Evolutionary conservation across 2,329 filamentous ascomycete genomes (phyloP).

Genomic region (Paecilomyces niveus): DNA sequence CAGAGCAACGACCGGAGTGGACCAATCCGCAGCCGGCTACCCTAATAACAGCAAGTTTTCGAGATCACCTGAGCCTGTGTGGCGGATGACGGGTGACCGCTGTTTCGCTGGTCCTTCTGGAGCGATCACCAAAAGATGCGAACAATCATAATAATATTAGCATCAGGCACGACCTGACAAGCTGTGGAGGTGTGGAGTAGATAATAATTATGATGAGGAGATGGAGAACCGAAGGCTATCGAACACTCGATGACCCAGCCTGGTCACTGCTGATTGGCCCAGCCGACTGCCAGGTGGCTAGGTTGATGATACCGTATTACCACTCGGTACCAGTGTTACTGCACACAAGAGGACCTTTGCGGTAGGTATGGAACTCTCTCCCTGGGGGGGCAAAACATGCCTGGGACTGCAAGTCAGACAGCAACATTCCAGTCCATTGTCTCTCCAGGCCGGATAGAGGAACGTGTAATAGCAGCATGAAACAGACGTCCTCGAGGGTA

Average conservation of each 20-base stretch:
- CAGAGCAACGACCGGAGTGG: neutral
- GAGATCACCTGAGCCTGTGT: neutral
- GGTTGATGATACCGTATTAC: neutral
- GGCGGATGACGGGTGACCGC: neutral
- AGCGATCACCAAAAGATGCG: neutral
- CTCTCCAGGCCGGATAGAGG: too few relatives aligned
- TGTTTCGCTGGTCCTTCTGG: neutral
- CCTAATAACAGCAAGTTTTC: neutral
- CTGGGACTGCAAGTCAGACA: neutral
- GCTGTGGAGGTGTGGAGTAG: neutral
- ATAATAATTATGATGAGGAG: neutral
- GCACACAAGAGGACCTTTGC: too few relatives aligned
- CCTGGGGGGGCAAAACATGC: neutral
- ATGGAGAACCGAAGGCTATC: neutral
- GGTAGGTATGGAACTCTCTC: too few relatives aligned
- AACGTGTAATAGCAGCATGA: too few relatives aligned
- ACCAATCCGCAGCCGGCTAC: neutral
- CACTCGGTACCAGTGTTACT: too few relatives aligned
- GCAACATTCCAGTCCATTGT: neutral
- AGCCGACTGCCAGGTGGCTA: neutral
- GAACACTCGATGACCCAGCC: neutral
- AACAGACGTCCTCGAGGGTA: too few relatives aligned
- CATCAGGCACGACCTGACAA: neutral
- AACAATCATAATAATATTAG: neutral
- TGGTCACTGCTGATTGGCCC: neutral